Evolutionary conservation across 495 filamentous ascomycete species (phyloP).

Genomic region (Penicillium chermesinum): DNA sequence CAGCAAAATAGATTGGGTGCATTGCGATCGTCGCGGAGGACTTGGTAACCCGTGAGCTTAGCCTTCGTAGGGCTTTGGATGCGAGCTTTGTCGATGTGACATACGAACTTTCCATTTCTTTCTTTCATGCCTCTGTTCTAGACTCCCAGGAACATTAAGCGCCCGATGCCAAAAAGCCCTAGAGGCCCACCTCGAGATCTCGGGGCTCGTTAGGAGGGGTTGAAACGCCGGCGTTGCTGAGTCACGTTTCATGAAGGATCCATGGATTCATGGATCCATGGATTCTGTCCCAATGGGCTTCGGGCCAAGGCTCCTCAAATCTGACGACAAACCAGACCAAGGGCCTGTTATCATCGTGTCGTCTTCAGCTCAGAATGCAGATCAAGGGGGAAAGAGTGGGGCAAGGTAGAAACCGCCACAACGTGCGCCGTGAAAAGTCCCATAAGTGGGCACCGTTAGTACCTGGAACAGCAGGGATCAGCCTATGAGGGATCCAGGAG

Average conservation of each 20-base stretch:
- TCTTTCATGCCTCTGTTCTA: not conserved
- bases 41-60: slow-evolving; percentile 1
- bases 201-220: too few relatives aligned
- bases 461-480: not conserved
- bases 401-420: not conserved
- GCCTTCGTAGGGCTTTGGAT: not conserved
- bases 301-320: not conserved
- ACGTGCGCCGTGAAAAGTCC: not conserved
- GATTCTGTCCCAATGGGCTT: not conserved
- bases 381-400: not conserved
- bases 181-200: not conserved
- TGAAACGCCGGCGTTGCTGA: not conserved
- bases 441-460: not conserved
- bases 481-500: not conserved
- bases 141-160: not conserved
- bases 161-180: too few relatives aligned
- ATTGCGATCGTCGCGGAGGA: slow-evolving; percentile 5
- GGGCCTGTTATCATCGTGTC: not conserved
- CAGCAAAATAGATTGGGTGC: slow-evolving; percentile 5
- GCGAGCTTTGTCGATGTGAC: too few relatives aligned
- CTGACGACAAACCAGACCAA: not conserved
- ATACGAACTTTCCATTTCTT: not conserved
- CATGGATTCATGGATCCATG: too few relatives aligned
- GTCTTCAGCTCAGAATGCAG: not conserved
- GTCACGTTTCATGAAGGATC: not conserved